Conservation (phyloP, 768 basidiomycete genomes). For the Saitozyma sp. region DNA sequence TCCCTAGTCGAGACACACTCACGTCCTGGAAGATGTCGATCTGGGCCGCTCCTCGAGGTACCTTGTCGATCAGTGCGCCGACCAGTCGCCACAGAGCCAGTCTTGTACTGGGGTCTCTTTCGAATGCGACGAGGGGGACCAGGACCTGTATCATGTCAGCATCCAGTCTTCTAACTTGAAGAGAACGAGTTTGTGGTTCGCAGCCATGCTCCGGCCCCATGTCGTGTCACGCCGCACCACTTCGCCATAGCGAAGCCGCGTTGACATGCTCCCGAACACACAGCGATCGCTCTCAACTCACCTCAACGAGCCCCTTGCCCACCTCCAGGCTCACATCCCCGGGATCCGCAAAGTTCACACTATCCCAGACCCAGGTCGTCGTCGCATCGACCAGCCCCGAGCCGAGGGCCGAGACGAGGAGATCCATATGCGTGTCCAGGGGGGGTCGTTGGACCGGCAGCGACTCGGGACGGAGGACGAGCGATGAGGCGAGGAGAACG, state of each 20-base stretch:
- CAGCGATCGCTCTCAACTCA: conserved; percentile 7
- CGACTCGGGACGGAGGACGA: not conserved
- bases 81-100: conserved; percentile 33
- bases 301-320: conserved; percentile 33
- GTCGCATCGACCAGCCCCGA: not conserved
- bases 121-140: conserved; percentile 27
- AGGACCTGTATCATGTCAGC: conserved; percentile 16
- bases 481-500: not conserved
- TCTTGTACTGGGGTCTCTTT: conserved; percentile 18
- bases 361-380: not conserved
- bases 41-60: conserved; percentile 8
- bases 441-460: not conserved
- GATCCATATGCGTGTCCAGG: not conserved
- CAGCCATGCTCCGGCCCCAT: too few species aligned
- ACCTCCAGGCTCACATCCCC: conserved; percentile 8
- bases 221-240: too few species aligned
- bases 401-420: conserved; percentile 1
- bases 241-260: too few species aligned
- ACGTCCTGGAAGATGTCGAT: conserved; percentile 33
- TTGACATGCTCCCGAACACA: too few species aligned
- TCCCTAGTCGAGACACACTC: not conserved
- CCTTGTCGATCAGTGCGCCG: conserved; percentile 14
- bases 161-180: too few species aligned
- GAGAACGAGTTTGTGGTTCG: too few species aligned
- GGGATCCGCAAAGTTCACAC: conserved; percentile 5